phyloP scores from a whole-genome alignment of 441 rosid species.

The Pelargonium cotyledonis region DNA sequence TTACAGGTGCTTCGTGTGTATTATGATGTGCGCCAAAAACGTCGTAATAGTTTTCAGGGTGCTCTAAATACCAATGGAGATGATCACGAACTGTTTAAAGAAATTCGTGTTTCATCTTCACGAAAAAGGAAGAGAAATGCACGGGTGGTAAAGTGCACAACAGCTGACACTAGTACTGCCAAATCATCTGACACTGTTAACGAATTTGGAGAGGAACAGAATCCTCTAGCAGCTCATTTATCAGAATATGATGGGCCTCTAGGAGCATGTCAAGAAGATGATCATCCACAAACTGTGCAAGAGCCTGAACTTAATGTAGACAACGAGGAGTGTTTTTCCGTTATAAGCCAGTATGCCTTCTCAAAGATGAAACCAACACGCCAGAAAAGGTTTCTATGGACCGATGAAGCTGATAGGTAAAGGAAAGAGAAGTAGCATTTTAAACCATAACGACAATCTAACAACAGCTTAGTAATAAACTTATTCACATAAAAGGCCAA shows the following conservation, averaged over 20 bases:
- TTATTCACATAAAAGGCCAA: constrained; percentile 6
- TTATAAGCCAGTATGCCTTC: constrained; percentile 35
- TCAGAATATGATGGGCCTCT: constrained; percentile 26
- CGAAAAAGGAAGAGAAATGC: constrained; percentile 48
- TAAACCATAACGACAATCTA: constrained; percentile 13
- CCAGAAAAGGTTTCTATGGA: constrained; percentile 66
- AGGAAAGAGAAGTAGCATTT: constrained; percentile 1
- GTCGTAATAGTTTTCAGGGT: constrained; percentile 36
- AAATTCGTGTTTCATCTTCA: constrained; percentile 28
- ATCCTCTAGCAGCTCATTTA: constrained; percentile 25
- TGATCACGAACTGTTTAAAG: constrained; percentile 22
- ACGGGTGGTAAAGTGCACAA: constrained; percentile 30
- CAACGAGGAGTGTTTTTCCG: constrained; percentile 35
- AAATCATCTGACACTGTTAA: constrained; percentile 28
- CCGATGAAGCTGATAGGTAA: constrained; percentile 90
- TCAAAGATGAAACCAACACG: constrained; percentile 46
- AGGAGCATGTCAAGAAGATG: constrained; percentile 32
- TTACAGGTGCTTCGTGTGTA: constrained; percentile 78
- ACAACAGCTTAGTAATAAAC: neutral
- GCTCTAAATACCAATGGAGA: constrained; percentile 33
- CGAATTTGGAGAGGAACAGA: constrained; percentile 23
- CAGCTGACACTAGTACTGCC: constrained; percentile 30
- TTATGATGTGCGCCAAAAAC: constrained; percentile 52
- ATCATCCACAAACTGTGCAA: constrained; percentile 32
- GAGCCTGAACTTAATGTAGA: constrained; percentile 36